Evolutionary conservation across 176 grass and related monocot species (phyloP), one percentile per base, ranked within the genome.

Genomic region (Juncus effusus): DNA sequence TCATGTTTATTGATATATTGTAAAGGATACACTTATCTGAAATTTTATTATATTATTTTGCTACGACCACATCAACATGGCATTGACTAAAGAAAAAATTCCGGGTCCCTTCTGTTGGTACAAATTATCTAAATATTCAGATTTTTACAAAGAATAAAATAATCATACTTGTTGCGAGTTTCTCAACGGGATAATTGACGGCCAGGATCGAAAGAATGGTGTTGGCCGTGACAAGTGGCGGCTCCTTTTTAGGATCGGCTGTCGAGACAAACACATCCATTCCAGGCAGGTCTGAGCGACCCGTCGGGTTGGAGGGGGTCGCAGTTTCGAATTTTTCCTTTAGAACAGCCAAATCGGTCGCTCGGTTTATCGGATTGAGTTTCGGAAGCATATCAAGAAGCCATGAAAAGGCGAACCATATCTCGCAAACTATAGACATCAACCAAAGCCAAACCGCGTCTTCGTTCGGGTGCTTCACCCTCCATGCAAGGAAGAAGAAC

Each of bases 391-490:
- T 82, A 63, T 97, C 88, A 10, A 97, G 79, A 3, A 97, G 41
- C 94, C 94, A 97, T 4, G 94, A 97, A 79, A 97, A 97, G 13
- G 88, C 94, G 78, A 97, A 97, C 94, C 94, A 97, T 57, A 97
- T n/a, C 78, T 97, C 94, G 57, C 94, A 97, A 7, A 97, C 94
- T 49, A 92, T 86, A 10, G 94, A 97, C 94, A 97, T 89, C 11
- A 85, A 87, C 94, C 94, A 97, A 4, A 97, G 82, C 94, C 88
- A 97, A 3, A 83, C 74, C 9, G 94, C 94, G 63, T 97, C 88
- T 47, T 89, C 90, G 16, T 97, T 97, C 5, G 88, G 88, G 73
- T 97, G 90, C 10, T 76, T 74, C 51, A 97, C 42, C 13, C 94
- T 67, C 94, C 94, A 97, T 40, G 75, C 68, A 5, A 97, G 78